phyloP scores from a whole-genome alignment of 768 basidiomycete species.

The Serpula lacrymans region DNA sequence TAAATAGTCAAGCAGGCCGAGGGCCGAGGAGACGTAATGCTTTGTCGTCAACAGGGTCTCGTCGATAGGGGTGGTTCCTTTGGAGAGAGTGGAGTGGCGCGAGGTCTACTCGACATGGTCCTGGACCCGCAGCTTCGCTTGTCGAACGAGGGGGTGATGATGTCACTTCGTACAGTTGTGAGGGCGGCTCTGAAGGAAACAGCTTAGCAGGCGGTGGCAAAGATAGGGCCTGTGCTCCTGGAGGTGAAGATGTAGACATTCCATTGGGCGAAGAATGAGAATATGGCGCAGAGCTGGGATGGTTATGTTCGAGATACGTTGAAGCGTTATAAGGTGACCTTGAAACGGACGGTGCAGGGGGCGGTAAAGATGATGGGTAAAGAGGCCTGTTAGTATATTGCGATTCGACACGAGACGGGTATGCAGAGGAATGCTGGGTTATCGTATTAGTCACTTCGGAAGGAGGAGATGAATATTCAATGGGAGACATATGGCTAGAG shows the following conservation, averaged over 20 bases:
- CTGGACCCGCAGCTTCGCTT: constrained; percentile 18
- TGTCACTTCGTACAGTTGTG: constrained; percentile 27
- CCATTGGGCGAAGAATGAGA: background rate
- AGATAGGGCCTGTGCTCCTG: constrained; percentile 18
- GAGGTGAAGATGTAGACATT: constrained; percentile 10
- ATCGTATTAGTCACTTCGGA: too few relatives aligned
- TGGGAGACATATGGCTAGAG: too few relatives aligned
- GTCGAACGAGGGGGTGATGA: constrained; percentile 1
- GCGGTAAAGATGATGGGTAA: too few relatives aligned
- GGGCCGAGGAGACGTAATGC: constrained; percentile 48
- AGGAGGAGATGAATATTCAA: too few relatives aligned
- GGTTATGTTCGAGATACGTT: too few relatives aligned
- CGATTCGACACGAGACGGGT: too few relatives aligned
- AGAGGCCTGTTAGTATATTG: too few relatives aligned
- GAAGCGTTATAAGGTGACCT: too few relatives aligned
- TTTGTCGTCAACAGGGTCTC: constrained; percentile 61
- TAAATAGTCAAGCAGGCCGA: constrained; percentile 34
- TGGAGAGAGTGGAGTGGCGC: constrained; percentile 56
- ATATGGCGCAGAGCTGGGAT: too few relatives aligned
- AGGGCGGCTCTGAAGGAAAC: constrained; percentile 21
- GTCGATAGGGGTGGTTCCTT: constrained; percentile 52
- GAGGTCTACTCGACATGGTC: constrained; percentile 38
- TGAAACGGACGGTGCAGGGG: too few relatives aligned
- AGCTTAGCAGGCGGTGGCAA: constrained; percentile 31
- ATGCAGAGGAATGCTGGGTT: too few relatives aligned